phyloP scores from a whole-genome alignment of 441 rosid species.

The Eruca vesicaria region DNA sequence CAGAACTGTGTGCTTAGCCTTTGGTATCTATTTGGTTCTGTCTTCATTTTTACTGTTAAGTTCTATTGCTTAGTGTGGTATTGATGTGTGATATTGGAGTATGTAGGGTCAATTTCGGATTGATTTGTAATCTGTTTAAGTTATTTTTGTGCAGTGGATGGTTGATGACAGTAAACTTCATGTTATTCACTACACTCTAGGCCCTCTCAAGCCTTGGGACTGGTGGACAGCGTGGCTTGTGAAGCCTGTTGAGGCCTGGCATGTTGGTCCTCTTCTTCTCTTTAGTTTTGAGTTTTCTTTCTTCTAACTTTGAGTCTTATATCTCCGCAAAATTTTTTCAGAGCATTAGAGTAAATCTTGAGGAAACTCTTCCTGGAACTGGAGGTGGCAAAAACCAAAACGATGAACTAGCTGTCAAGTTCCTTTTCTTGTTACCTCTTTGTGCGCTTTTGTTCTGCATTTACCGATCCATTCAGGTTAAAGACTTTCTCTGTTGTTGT shows the following conservation, averaged over 20 bases:
- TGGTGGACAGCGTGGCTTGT: constrained; percentile 99
- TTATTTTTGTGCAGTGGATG: constrained; percentile 77
- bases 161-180: constrained; percentile 81
- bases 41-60: neutral
- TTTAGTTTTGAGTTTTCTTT: constrained; percentile 54
- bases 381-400: constrained; percentile 45
- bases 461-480: constrained; percentile 62
- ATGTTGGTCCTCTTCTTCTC: constrained; percentile 46
- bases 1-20: neutral
- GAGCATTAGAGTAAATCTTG: constrained; percentile 40
- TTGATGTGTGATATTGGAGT: neutral
- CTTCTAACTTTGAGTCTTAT: neutral
- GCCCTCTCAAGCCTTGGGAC: constrained; percentile 96
- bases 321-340: neutral
- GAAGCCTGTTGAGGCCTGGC: constrained; percentile 95
- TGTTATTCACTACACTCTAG: constrained; percentile 92
- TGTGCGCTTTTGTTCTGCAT: constrained; percentile 38
- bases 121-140: neutral
- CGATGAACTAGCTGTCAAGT: constrained; percentile 36
- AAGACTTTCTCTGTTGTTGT: neutral
- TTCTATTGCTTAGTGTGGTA: neutral
- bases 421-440: constrained; percentile 44
- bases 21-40: constrained; percentile 37
- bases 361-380: constrained; percentile 48
- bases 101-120: neutral